phyloP scores from a whole-genome alignment of 2,329 filamentous ascomycete species.

The Xylaria polymorpha region DNA sequence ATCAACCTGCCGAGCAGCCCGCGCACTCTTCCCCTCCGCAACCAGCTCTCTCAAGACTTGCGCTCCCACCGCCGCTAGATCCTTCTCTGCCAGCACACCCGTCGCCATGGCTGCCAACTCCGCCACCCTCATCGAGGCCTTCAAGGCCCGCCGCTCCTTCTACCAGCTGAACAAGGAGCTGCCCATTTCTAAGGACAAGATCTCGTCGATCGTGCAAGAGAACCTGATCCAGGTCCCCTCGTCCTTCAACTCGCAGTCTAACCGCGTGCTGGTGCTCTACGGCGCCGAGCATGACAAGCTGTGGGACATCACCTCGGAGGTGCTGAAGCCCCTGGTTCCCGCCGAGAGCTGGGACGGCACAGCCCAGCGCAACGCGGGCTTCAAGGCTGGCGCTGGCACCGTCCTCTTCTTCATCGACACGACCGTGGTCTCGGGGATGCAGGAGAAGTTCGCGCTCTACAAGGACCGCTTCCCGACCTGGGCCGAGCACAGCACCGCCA shows the following conservation, averaged over 20 bases:
- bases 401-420: slow-evolving; percentile 91
- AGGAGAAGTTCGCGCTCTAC: slow-evolving; percentile 77
- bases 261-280: slow-evolving; percentile 81
- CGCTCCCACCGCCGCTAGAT: slow-evolving; percentile 34
- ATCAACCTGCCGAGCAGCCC: slow-evolving; percentile 36
- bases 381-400: slow-evolving; percentile 80
- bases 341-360: slow-evolving; percentile 68
- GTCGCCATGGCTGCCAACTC: slow-evolving; percentile 56
- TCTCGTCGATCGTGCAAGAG: slow-evolving; percentile 73
- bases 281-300: slow-evolving; percentile 87
- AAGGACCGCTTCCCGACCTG: slow-evolving; percentile 83
- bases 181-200: slow-evolving; percentile 65
- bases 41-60: slow-evolving; percentile 33
- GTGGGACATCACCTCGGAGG: slow-evolving; percentile 78
- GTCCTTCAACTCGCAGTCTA: slow-evolving; percentile 90
- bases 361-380: slow-evolving; percentile 58
- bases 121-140: slow-evolving; percentile 67
- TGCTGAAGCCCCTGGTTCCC: slow-evolving; percentile 76
- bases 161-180: slow-evolving; percentile 76
- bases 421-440: slow-evolving; percentile 71
- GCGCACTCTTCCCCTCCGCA: slow-evolving; percentile 17
- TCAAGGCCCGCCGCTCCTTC: slow-evolving; percentile 75
- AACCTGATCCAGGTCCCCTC: slow-evolving; percentile 77
- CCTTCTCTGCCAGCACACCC: slow-evolving; percentile 46
- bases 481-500: slow-evolving; percentile 81